Conservation (phyloP, 371 early-diverging fungal genomes). For the Cladochytrium tenue region DNA sequence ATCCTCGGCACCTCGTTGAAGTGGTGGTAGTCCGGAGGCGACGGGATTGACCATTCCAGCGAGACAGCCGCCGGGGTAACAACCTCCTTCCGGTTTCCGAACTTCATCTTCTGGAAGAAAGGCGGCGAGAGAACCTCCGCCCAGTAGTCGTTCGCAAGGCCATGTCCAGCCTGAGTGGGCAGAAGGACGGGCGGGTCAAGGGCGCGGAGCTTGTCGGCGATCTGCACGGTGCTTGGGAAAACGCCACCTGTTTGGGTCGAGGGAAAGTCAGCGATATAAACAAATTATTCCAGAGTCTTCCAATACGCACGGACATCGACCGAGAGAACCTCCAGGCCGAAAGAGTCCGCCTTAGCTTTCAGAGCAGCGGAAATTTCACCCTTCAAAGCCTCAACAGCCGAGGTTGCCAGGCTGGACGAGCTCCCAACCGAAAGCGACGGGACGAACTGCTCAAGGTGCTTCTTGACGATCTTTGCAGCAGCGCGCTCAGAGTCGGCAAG, state of each 20-base stretch:
- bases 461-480: slow-evolving; percentile 42
- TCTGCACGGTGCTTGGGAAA: slow-evolving; percentile 35
- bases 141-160: slow-evolving; percentile 51
- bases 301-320: slow-evolving; percentile 48
- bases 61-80: slow-evolving; percentile 47
- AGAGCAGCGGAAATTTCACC: slow-evolving; percentile 37
- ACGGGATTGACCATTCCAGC: slow-evolving; percentile 52
- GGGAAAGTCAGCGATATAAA: too few relatives aligned
- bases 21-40: slow-evolving; percentile 58
- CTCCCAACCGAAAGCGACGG: slow-evolving; percentile 25
- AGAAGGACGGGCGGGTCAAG: slow-evolving; percentile 44
- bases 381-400: slow-evolving; percentile 29
- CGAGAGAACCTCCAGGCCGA: slow-evolving; percentile 33
- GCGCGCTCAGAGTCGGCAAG: slow-evolving; percentile 49
- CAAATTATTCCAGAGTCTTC: slow-evolving; percentile 1
- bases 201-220: slow-evolving; percentile 50
- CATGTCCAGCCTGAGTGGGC: slow-evolving; percentile 40
- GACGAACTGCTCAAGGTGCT: slow-evolving; percentile 35
- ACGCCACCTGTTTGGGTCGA: slow-evolving; percentile 38
- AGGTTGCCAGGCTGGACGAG: slow-evolving; percentile 22
- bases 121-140: slow-evolving; percentile 44
- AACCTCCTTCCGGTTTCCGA: slow-evolving; percentile 45
- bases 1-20: slow-evolving; percentile 43
- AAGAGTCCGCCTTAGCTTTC: slow-evolving; percentile 34
- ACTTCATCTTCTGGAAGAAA: slow-evolving; percentile 49